Evolutionary conservation across 106 monocot species (phyloP).

Genomic region (Acorus gramineus): DNA sequence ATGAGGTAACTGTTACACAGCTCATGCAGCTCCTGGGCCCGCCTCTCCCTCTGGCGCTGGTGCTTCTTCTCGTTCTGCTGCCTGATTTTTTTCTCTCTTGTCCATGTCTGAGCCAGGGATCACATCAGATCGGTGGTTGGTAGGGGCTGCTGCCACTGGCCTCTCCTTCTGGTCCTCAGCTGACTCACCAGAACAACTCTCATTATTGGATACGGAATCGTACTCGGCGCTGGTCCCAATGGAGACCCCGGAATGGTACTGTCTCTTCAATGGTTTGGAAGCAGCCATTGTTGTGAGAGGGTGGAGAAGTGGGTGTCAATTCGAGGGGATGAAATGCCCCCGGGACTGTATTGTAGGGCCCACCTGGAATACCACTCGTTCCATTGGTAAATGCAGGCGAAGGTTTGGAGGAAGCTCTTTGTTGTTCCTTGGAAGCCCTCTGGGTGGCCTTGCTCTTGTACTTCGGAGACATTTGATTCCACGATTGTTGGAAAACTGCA

Average conservation of each 20-base stretch:
- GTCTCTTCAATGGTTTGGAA: constrained; percentile 32
- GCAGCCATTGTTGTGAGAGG: constrained; percentile 17
- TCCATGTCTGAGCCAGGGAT: constrained; percentile 67
- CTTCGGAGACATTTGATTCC: constrained; percentile 89
- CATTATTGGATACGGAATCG: constrained; percentile 72
- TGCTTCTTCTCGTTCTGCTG: constrained; percentile 96
- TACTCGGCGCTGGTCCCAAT: constrained; percentile 36
- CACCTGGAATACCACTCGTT: constrained; percentile 14
- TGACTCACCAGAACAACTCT: constrained; percentile 70
- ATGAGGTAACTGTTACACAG: constrained; percentile 61
- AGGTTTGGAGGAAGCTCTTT: constrained; percentile 30
- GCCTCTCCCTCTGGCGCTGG: constrained; percentile 74
- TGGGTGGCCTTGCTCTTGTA: constrained; percentile 52
- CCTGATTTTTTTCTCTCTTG: constrained; percentile 82
- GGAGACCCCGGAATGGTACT: constrained; percentile 39
- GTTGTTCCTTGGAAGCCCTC: constrained; percentile 27
- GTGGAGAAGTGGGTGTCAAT: constrained; percentile 1
- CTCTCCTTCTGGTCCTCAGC: constrained; percentile 75
- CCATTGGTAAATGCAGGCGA: constrained; percentile 11
- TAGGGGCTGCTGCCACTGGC: constrained; percentile 11
- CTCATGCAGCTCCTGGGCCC: constrained; percentile 75
- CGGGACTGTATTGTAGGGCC: constrained; percentile 37
- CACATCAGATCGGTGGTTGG: constrained; percentile 16
- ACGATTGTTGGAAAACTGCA: constrained; percentile 1
- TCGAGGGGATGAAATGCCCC: constrained; percentile 56